Evolutionary conservation across 805 yeast species (phyloP).

Genomic region (Cyberlindnera lachancei): DNA sequence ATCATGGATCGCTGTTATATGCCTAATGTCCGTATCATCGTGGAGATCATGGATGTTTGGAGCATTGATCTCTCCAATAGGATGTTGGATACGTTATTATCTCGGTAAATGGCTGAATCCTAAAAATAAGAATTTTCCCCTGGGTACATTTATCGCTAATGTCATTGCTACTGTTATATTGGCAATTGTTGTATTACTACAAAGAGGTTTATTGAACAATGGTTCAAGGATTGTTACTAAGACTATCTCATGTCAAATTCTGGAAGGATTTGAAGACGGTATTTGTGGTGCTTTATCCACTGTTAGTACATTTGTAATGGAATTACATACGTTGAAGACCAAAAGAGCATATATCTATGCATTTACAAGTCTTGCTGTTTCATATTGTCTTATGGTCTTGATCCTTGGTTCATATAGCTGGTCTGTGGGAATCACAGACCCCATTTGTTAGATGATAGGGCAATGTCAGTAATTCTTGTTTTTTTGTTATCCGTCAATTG

Average conservation of each 20-base stretch:
- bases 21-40: slow-evolving; percentile 14
- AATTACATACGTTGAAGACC: slow-evolving; percentile 37
- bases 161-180: slow-evolving; percentile 37
- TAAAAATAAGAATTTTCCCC: slow-evolving; percentile 38
- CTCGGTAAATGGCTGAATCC: slow-evolving; percentile 45
- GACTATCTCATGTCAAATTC: slow-evolving; percentile 38
- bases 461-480: too few species aligned
- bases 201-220: slow-evolving; percentile 32
- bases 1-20: slow-evolving; percentile 18
- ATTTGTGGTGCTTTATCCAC: slow-evolving; percentile 69
- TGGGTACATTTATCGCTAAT: slow-evolving; percentile 47
- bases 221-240: slow-evolving; percentile 25
- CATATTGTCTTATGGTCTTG: slow-evolving; percentile 46
- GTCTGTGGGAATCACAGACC: slow-evolving; percentile 40
- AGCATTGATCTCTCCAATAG: slow-evolving; percentile 64
- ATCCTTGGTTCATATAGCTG: slow-evolving; percentile 68
- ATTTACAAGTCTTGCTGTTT: slow-evolving; percentile 33
- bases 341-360: slow-evolving; percentile 44
- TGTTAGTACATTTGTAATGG: slow-evolving; percentile 71
- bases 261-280: slow-evolving; percentile 53
- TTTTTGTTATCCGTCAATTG: too few species aligned
- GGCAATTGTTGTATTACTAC: slow-evolving; percentile 35
- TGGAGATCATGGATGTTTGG: slow-evolving; percentile 71
- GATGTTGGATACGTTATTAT: slow-evolving; percentile 51
- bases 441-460: slow-evolving; percentile 17